phyloP scores from a whole-genome alignment of 768 basidiomycete genomes.

The Leccinum variicolor region DNA sequence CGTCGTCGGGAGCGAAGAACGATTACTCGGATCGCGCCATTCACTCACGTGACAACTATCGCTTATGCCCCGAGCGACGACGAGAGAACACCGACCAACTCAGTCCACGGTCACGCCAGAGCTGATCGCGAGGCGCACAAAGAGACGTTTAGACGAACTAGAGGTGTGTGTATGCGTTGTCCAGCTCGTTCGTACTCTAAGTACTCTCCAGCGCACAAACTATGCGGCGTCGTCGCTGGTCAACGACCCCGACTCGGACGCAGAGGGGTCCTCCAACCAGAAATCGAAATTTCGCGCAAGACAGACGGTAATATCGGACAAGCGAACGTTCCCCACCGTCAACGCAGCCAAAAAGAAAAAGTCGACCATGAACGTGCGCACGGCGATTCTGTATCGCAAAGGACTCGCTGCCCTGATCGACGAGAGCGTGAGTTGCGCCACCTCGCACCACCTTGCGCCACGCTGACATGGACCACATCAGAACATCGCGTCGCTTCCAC shows the following conservation, averaged over 20 bases:
- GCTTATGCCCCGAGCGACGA: conserved; percentile 23
- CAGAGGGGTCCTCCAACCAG: conserved; percentile 19
- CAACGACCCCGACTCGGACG: conserved; percentile 31
- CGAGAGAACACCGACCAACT: conserved; percentile 23
- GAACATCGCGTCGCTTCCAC: conserved; percentile 56
- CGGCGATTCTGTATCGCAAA: conserved; percentile 80
- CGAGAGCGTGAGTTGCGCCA: conserved; percentile 63
- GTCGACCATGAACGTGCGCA: conserved; percentile 76
- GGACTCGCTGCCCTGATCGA: conserved; percentile 69
- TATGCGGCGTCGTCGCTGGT: conserved; percentile 50
- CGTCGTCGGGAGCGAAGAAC: neutral
- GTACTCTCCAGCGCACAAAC: conserved; percentile 62
- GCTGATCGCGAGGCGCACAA: conserved; percentile 70
- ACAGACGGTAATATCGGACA: conserved; percentile 73
- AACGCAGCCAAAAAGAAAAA: conserved; percentile 57
- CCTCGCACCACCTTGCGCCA: neutral
- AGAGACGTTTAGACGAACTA: conserved; percentile 78
- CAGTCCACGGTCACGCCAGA: conserved; percentile 48
- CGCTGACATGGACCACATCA: conserved; percentile 24
- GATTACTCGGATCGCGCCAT: conserved; percentile 14
- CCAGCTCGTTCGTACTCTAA: neutral
- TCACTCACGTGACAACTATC: conserved; percentile 15
- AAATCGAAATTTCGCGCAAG: conserved; percentile 63
- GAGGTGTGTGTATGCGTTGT: conserved; percentile 47
- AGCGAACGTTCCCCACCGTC: conserved; percentile 43